These are phyloP conservation scores for Rhinocladiella mackenziei DNA, from an alignment of 2,329 filamentous ascomycete genomes.

Conservation along the genomic window DNA sequence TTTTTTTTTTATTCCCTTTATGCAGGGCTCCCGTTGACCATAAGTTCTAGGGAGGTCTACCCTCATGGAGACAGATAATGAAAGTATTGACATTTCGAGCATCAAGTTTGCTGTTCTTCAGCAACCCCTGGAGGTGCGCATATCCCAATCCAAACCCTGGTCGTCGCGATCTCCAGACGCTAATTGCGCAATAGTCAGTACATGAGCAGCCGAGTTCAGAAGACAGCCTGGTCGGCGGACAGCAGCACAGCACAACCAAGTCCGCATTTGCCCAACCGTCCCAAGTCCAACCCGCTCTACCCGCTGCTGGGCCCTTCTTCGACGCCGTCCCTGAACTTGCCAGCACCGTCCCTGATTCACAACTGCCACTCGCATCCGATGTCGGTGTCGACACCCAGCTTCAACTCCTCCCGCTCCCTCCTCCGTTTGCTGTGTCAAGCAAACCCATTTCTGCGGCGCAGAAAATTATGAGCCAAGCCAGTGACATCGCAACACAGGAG, in stretches of 20 bases:
- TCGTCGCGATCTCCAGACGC: slow-evolving; percentile 4
- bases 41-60: no score
- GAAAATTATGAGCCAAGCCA: slow-evolving; percentile 37
- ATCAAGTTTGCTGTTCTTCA: slow-evolving; percentile 14
- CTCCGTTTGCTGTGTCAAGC: slow-evolving; percentile 3
- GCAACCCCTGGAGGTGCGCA: slow-evolving; percentile 11
- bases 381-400: slow-evolving; percentile 15
- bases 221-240: slow-evolving; percentile 4
- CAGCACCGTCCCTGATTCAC: slow-evolving; percentile 27
- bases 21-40: no score
- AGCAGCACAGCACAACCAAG: slow-evolving; percentile 6
- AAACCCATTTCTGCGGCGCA: slow-evolving; percentile 1
- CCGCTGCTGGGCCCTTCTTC: not conserved
- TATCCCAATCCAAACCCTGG: not conserved
- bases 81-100: slow-evolving; percentile 19
- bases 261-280: slow-evolving; percentile 7
- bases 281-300: not conserved
- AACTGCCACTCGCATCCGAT: slow-evolving; percentile 8
- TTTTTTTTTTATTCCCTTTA: no score
- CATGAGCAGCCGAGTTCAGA: slow-evolving; percentile 15
- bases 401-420: slow-evolving; percentile 2
- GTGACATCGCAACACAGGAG: slow-evolving; percentile 42
- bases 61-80: slow-evolving; percentile 22
- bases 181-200: slow-evolving; percentile 21
- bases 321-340: slow-evolving; percentile 24